A percentile compares a stretch with the other conserved stretches of the same genome.
Conservation (phyloP, 2,329 filamentous ascomycete species). For the Microcera coccophila region DNA sequence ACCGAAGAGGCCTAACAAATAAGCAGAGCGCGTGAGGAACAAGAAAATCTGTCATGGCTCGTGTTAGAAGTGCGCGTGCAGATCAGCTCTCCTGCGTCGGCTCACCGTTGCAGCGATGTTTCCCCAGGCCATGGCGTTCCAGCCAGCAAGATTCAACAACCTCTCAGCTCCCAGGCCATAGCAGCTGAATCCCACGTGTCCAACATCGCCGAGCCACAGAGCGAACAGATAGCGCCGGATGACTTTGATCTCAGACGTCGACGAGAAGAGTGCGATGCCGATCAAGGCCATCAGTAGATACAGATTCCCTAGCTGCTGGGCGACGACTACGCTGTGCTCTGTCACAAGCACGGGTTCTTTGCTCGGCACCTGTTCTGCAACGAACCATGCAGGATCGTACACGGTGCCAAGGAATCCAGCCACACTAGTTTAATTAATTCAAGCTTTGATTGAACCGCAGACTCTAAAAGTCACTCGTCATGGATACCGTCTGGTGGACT, state of each 20-base stretch:
- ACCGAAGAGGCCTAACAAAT: slow-evolving; percentile 59
- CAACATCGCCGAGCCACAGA: slow-evolving; percentile 62
- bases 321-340: slow-evolving; percentile 52
- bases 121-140: slow-evolving; percentile 71
- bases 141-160: slow-evolving; percentile 50
- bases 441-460: slow-evolving; percentile 1
- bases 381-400: slow-evolving; percentile 57
- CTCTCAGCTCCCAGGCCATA: slow-evolving; percentile 55
- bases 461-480: slow-evolving; percentile 6
- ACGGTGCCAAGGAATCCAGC: slow-evolving; percentile 57
- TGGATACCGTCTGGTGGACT: slow-evolving; percentile 27
- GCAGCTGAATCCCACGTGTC: slow-evolving; percentile 59
- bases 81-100: not conserved
- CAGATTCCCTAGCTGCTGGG: slow-evolving; percentile 65
- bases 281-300: slow-evolving; percentile 64
- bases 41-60: slow-evolving; percentile 44
- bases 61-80: not conserved
- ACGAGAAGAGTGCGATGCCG: slow-evolving; percentile 60
- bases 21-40: slow-evolving; percentile 53
- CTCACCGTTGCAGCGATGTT: slow-evolving; percentile 64
- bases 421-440: slow-evolving; percentile 46
- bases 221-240: slow-evolving; percentile 64
- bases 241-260: slow-evolving; percentile 61
- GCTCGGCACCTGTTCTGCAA: slow-evolving; percentile 55
- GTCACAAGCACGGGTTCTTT: slow-evolving; percentile 34